phyloP scores from a whole-genome alignment of 257 asterid species.

The Osmanthus fragrans region DNA sequence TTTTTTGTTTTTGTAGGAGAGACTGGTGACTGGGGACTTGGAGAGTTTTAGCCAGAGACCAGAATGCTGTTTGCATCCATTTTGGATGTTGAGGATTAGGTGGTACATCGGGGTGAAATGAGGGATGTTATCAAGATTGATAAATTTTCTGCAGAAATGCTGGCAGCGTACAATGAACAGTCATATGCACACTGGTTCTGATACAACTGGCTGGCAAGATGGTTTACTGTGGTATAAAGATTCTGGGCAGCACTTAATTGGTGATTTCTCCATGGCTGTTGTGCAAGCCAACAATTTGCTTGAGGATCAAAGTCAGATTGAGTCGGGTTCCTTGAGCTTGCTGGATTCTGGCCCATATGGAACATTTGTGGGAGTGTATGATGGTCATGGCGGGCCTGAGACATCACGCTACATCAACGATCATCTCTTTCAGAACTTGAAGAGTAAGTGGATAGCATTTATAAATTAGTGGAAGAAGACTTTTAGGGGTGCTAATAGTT shows the following conservation, averaged over 20 bases:
- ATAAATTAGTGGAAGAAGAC: not conserved
- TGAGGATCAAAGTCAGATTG: conserved; percentile 60
- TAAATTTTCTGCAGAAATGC: conserved; percentile 49
- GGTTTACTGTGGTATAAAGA: conserved; percentile 57
- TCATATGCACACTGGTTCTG: conserved; percentile 35
- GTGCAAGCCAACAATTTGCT: conserved; percentile 57
- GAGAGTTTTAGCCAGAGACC: conserved; percentile 4
- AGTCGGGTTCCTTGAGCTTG: conserved; percentile 50
- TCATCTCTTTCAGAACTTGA: conserved; percentile 46
- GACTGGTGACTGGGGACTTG: conserved; percentile 1
- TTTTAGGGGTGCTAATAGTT: not conserved
- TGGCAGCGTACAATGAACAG: conserved; percentile 41
- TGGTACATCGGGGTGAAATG: conserved; percentile 52
- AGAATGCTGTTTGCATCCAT: conserved; percentile 39
- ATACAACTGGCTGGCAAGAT: conserved; percentile 49
- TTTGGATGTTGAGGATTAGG: conserved; percentile 49
- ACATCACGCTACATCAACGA: conserved; percentile 46
- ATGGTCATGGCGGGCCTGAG: conserved; percentile 66
- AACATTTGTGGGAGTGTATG: conserved; percentile 53
- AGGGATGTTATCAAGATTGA: conserved; percentile 62
- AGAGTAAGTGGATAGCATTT: conserved; percentile 28
- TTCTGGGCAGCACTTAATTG: conserved; percentile 44
- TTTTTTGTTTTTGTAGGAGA: conserved; percentile 24
- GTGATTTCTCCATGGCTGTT: conserved; percentile 58
- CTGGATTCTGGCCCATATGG: conserved; percentile 54